Conservation (phyloP, 2,329 filamentous ascomycete genomes). For the Chaetomiaceae sp. region DNA sequence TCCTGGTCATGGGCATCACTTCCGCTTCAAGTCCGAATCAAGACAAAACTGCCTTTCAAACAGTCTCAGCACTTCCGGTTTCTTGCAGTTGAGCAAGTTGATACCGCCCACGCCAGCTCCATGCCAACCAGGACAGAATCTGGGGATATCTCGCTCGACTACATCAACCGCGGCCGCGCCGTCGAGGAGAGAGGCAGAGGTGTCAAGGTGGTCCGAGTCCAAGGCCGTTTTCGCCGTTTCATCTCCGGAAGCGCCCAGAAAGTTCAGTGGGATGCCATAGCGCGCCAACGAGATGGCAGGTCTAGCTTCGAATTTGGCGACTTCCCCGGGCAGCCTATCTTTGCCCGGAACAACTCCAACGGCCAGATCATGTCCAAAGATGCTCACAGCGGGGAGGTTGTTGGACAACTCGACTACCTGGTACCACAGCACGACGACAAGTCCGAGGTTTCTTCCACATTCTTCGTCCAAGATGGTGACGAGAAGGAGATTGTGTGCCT, state of each 20-base stretch:
- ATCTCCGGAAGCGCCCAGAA: slow-evolving; percentile 14
- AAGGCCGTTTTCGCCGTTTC: slow-evolving; percentile 24
- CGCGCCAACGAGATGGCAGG: slow-evolving; percentile 13
- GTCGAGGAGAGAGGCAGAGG: slow-evolving; percentile 22
- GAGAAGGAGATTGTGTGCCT: slow-evolving; percentile 25
- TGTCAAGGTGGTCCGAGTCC: slow-evolving; percentile 22
- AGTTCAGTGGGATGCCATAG: slow-evolving; percentile 21
- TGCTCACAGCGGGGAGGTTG: slow-evolving; percentile 24
- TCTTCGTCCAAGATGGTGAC: slow-evolving; percentile 17
- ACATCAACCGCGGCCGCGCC: slow-evolving; percentile 13
- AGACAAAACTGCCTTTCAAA: slow-evolving; percentile 17
- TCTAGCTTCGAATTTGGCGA: slow-evolving; percentile 20
- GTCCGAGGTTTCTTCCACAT: background rate
- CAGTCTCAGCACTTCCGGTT: slow-evolving; percentile 21
- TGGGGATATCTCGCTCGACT: background rate
- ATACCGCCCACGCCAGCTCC: background rate
- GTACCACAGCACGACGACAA: background rate
- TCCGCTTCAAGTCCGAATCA: slow-evolving; percentile 19
- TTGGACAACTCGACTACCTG: slow-evolving; percentile 26
- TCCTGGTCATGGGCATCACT: slow-evolving; percentile 28
- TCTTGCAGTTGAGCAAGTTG: slow-evolving; percentile 6
- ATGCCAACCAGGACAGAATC: background rate
- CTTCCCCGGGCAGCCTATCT: slow-evolving; percentile 18
- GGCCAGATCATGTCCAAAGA: slow-evolving; percentile 24
- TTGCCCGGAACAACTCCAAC: slow-evolving; percentile 19